Evolutionary conservation across 257 asterid species (phyloP).

Genomic region (Penstemon barbatus): DNA sequence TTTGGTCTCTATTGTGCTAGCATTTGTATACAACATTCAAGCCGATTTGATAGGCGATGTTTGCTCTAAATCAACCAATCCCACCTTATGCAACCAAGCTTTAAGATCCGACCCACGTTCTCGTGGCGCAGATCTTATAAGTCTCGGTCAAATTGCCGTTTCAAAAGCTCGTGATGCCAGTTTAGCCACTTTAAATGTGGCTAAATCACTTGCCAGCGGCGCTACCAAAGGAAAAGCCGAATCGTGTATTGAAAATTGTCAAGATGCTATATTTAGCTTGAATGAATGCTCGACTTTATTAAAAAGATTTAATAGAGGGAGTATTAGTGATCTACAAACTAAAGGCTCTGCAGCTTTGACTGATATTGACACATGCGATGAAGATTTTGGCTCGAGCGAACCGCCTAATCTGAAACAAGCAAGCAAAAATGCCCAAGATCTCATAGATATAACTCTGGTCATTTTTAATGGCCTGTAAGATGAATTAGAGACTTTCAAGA

Average conservation of each 20-base stretch:
- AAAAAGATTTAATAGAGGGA: background rate
- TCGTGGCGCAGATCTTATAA: conserved; percentile 6
- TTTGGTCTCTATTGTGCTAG: conserved; percentile 10
- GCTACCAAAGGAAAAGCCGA: background rate
- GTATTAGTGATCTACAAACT: background rate
- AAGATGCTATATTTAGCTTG: conserved; percentile 10
- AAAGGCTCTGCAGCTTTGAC: conserved; percentile 30
- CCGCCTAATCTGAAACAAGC: conserved; percentile 29
- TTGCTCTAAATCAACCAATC: conserved; percentile 23
- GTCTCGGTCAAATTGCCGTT: background rate
- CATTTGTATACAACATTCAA: background rate
- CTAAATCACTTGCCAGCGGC: background rate
- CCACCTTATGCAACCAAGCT: conserved; percentile 11
- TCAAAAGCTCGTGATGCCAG: background rate
- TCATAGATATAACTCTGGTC: conserved; percentile 19
- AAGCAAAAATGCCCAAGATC: conserved; percentile 8
- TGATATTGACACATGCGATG: conserved; percentile 31
- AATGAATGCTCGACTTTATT: background rate
- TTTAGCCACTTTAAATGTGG: background rate
- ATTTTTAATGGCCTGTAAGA: conserved; percentile 19
- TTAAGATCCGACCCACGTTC: conserved; percentile 30
- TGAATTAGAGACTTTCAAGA: too few relatives aligned
- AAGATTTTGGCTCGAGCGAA: background rate
- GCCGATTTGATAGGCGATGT: conserved; percentile 31
- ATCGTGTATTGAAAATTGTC: conserved; percentile 26